phyloP scores from a whole-genome alignment of 1,284 basidiomycete species.

The Ustilago crameri region DNA sequence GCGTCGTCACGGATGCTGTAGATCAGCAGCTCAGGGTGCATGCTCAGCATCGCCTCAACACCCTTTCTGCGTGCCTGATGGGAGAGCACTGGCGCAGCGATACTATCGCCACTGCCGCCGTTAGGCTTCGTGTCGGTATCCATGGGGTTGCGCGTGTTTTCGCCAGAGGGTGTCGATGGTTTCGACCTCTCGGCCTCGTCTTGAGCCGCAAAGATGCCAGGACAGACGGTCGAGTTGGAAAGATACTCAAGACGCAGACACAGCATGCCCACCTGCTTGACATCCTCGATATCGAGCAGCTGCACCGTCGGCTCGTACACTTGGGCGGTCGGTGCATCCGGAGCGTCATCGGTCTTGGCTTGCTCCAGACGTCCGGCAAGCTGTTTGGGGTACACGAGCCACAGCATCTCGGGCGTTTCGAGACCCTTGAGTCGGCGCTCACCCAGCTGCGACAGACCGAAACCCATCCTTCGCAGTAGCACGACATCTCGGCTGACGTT shows the following conservation, averaged over 20 bases:
- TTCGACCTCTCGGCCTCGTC: constrained; percentile 33
- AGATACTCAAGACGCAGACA: constrained; percentile 86
- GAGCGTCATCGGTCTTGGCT: constrained; percentile 70
- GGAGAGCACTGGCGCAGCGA: constrained; percentile 16
- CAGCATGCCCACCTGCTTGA: constrained; percentile 80
- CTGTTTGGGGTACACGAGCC: constrained; percentile 82
- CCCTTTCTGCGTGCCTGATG: constrained; percentile 51
- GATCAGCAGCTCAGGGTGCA: constrained; percentile 61
- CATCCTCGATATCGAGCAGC: constrained; percentile 79
- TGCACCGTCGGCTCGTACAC: constrained; percentile 71
- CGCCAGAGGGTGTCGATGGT: constrained; percentile 34
- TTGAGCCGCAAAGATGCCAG: constrained; percentile 42
- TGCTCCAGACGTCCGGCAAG: constrained; percentile 80
- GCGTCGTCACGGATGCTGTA: constrained; percentile 64
- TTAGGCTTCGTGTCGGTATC: constrained; percentile 9
- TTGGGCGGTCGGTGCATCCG: constrained; percentile 56
- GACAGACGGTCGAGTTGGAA: constrained; percentile 75
- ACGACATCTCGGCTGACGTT: constrained; percentile 72
- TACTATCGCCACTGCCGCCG: not conserved
- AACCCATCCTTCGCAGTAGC: constrained; percentile 79
- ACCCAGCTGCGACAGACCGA: constrained; percentile 81
- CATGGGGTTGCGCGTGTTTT: constrained; percentile 21
- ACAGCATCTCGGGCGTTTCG: constrained; percentile 80
- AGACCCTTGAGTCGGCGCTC: constrained; percentile 93
- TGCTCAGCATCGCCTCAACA: constrained; percentile 53